Conservation (phyloP, 495 filamentous ascomycete species). For the Talaromyces proteolyticus region DNA sequence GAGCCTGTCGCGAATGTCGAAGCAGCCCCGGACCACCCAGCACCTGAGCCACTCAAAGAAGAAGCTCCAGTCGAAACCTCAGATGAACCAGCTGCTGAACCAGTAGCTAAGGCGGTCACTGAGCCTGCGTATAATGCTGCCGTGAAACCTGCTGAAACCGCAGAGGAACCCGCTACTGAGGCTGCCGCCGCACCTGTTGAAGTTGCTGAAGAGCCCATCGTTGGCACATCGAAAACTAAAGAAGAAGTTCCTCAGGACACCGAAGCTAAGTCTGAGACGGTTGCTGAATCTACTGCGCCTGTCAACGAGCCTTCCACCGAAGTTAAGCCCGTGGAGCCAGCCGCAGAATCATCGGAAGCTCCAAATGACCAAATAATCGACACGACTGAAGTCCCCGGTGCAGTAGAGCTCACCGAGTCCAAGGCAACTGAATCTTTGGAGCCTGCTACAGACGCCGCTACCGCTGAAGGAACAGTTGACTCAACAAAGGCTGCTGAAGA, state of each 20-base stretch:
- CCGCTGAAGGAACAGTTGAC: conserved; percentile 1
- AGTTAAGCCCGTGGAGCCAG: neutral
- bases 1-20: conserved; percentile 3
- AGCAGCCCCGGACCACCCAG: neutral
- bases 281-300: conserved; percentile 5
- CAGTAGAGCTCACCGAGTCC: neutral
- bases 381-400: neutral
- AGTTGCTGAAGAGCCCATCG: conserved; percentile 2
- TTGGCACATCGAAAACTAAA: neutral
- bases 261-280: neutral
- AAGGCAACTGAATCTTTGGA: neutral
- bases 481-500: neutral
- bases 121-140: conserved; percentile 1
- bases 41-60: conserved; percentile 3
- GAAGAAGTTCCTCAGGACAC: neutral
- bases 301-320: too few relatives aligned
- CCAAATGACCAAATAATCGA: neutral
- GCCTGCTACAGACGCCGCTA: conserved; percentile 1
- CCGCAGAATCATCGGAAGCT: neutral
- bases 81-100: conserved; percentile 7
- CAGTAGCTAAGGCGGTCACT: neutral
- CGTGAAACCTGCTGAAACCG: neutral
- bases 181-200: neutral
- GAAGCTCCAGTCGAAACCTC: conserved; percentile 2
- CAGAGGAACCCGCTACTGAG: conserved; percentile 4